Base-by-base conservation (phyloP, 257 asterid species). In the Galeopsis tetrahit region DNA sequence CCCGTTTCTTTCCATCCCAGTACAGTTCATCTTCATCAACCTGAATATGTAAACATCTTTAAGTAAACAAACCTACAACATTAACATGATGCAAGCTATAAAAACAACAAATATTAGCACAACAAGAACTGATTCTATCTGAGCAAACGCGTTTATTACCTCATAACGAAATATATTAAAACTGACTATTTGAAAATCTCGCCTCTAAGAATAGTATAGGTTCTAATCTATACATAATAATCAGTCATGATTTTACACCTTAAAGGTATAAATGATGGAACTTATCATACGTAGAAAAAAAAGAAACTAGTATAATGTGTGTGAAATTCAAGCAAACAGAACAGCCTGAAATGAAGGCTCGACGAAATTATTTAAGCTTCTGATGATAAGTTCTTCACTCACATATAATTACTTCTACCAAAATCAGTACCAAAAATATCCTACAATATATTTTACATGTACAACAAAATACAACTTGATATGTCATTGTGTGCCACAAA, bases 11-110 rank as follows among this genome's bases (percentile, higher is more conserved):
- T 70, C 83, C 82, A 53, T 78, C 75, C 91, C 94, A 83, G 77
- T 72, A 82, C 63, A 81, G 75, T 73, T 86, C 96, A 75, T 91
- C 91, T 84, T 86, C 98, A 79, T 85, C 96, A 77, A 86, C 97
- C 96, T 93, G 88, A 68, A 79, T 62, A 78, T 46, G 67, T 6
- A 68, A 69, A 68, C 71, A 33, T 68, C 75, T 68, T 75, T 83
- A 59, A 85, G 79, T 60, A 71, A 59, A 44, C 69, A 81, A 69
- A 46, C 62, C 49, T 46, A 38, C 76, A 48, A 64, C 32, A 28
- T 43, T 6, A 48, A 17, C 43, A 38, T 5, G 58, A 10, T 28
- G 33, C 42, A 70, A 55, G 57, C 28, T 6, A 13, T 39, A 13
- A 56, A 57, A 69, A 42, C 39, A n/a, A 57, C 33, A 6, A 15